Base-by-base conservation (phyloP, 2,329 filamentous ascomycete genomes). In the Ophiostoma pallidulum region DNA sequence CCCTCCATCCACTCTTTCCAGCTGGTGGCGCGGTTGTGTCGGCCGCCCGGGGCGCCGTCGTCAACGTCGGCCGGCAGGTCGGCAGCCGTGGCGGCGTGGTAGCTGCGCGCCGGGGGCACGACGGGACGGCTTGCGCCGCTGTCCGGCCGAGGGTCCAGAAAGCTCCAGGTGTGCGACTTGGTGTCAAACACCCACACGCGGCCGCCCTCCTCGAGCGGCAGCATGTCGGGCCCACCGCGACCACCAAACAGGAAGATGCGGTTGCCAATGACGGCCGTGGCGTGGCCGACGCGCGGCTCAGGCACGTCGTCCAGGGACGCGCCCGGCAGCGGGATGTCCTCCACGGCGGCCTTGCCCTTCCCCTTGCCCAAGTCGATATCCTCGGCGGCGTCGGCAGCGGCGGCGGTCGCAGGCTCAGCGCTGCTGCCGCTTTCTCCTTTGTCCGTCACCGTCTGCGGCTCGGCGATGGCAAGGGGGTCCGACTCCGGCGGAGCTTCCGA, bases 181-280 rank as follows among this genome's bases (percentile, higher is more conserved):
- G 83, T 80, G 60, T 88, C 77, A 58, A 86, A 90, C 26, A 80
- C 70, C 87, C 87, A 94, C 44, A 94, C 71, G 3, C 78, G 71
- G 14, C 88, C 88, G 10, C 70, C 62, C 58, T 94, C 88, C 45
- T 90, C 78, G 10, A 94, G 70, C 1, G 86, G 79, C 2, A 32
- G n/a, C 76, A 86, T 82, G 24, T 78, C 78, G 3, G 72, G 65
- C 0, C 84, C 84, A 29, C 83, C 82, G 38, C 86, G 80, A 9
- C 89, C 88, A 41, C 86, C 88, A 63, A 90, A 94, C 36, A 94
- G 54, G 64, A 91, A 91, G 57, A 94, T 80, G 19, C 79, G 80
- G 38, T 75, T 73, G 49, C 80, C 74, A 49, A 92, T 75, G 1
- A 79, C 73, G 12, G 82, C 76, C 0, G 82, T 78, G 29, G 86